Conservation (phyloP, 805 yeast genomes). For the Schwanniomyces pseudopolymorphus region DNA sequence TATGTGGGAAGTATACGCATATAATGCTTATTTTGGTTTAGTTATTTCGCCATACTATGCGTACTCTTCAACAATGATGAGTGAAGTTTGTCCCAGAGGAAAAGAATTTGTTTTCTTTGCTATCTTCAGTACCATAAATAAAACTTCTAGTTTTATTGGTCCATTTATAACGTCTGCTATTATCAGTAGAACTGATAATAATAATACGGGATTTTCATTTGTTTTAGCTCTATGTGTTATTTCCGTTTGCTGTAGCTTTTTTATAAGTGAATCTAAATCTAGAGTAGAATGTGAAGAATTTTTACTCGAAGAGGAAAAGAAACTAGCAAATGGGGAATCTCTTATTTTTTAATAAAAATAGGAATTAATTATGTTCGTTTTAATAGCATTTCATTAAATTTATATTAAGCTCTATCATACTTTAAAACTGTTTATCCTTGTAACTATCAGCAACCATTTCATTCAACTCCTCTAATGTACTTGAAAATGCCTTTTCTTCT, state of each 20-base stretch:
- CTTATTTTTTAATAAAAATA: background rate
- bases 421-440: constrained; percentile 40
- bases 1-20: constrained; percentile 2
- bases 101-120: constrained; percentile 7
- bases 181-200: constrained; percentile 4
- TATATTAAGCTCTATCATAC: background rate
- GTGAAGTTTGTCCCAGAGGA: constrained; percentile 4
- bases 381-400: background rate
- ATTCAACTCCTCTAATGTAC: constrained; percentile 54
- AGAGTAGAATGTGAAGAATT: constrained; percentile 3
- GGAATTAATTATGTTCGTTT: background rate
- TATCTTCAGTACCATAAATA: constrained; percentile 5
- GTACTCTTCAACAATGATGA: constrained; percentile 4
- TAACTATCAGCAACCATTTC: constrained; percentile 54
- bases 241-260: background rate
- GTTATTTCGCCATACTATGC: constrained; percentile 5
- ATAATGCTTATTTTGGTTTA: constrained; percentile 4
- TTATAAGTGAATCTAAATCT: constrained; percentile 1
- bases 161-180: constrained; percentile 4
- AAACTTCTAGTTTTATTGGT: constrained; percentile 7
- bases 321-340: background rate
- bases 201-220: constrained; percentile 2
- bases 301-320: constrained; percentile 1
- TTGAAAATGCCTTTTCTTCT: constrained; percentile 42
- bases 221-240: background rate